A percentile compares a stretch with the other conserved stretches of the same genome.
Conservation (phyloP, 2,329 filamentous ascomycete genomes). For the Zopfia rhizophila region DNA sequence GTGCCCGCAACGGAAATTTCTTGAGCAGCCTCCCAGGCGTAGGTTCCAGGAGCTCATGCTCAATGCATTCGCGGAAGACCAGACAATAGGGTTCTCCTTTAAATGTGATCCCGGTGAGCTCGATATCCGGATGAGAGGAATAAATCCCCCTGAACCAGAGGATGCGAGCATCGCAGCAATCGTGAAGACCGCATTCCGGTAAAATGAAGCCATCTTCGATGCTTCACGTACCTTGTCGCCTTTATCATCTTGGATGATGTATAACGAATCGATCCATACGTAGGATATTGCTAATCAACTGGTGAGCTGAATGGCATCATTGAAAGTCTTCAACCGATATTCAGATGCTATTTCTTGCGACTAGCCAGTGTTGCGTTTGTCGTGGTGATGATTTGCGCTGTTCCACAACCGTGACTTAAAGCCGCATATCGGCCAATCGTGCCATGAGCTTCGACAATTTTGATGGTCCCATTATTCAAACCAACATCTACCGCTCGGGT, state of each 20-base stretch:
- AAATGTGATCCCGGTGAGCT: not conserved
- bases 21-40: too few species aligned
- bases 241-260: conserved; percentile 8
- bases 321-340: conserved; percentile 24
- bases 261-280: conserved; percentile 27
- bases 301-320: conserved; percentile 26
- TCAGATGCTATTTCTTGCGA: conserved; percentile 10
- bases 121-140: not conserved
- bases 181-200: conserved; percentile 1
- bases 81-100: conserved; percentile 6
- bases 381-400: conserved; percentile 16
- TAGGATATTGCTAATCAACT: conserved; percentile 24
- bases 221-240: conserved; percentile 1
- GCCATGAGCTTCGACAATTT: conserved; percentile 16
- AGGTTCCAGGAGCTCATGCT: conserved; percentile 6
- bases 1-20: too few species aligned
- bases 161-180: too few species aligned
- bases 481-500: conserved; percentile 23
- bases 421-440: conserved; percentile 11
- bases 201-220: conserved; percentile 1
- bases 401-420: conserved; percentile 29
- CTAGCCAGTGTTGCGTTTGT: conserved; percentile 5
- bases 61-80: conserved; percentile 4
- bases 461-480: not conserved
- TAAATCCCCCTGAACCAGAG: too few species aligned